These are phyloP conservation scores for Candida suzukii DNA, from an alignment of 805 yeast species.

Conservation along the genomic window DNA sequence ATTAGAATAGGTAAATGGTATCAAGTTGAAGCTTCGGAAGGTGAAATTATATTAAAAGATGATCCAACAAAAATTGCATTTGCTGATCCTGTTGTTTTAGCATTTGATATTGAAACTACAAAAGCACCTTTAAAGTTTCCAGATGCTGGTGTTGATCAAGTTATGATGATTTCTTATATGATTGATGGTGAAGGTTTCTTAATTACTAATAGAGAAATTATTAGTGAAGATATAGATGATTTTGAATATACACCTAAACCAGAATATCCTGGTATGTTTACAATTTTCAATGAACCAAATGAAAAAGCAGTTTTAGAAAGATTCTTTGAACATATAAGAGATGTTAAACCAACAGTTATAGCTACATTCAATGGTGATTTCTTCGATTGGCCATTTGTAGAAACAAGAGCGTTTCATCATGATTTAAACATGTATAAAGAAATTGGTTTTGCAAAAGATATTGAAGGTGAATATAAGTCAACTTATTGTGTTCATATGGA, in stretches of 20 bases:
- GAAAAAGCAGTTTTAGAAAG: conserved; percentile 68
- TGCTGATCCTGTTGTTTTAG: conserved; percentile 95
- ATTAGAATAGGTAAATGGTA: conserved; percentile 97
- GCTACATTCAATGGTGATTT: conserved; percentile 98
- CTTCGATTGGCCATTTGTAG: conserved; percentile 99
- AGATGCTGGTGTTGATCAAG: conserved; percentile 80
- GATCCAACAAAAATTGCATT: conserved; percentile 76
- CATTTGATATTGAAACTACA: conserved; percentile 96
- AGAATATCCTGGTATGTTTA: conserved; percentile 85
- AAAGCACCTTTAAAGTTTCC: conserved; percentile 96
- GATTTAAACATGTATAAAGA: conserved; percentile 86
- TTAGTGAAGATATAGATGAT: conserved; percentile 90
- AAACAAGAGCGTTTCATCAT: conserved; percentile 75
- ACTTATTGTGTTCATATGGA: conserved; percentile 95
- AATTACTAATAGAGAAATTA: conserved; percentile 91
- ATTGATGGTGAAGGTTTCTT: conserved; percentile 95
- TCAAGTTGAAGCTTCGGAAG: conserved; percentile 58
- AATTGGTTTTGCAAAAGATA: conserved; percentile 87
- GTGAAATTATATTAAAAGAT: conserved; percentile 47
- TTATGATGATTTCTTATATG: conserved; percentile 99
- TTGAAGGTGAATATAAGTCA: conserved; percentile 89
- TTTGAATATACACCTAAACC: conserved; percentile 97
- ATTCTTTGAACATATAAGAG: conserved; percentile 87
- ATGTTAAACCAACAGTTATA: conserved; percentile 88
- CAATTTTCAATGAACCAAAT: conserved; percentile 83